Evolutionary conservation across 1,284 basidiomycete species (phyloP), one percentile per base, ranked within the genome.

Genomic region (Ganoderma boninense): DNA sequence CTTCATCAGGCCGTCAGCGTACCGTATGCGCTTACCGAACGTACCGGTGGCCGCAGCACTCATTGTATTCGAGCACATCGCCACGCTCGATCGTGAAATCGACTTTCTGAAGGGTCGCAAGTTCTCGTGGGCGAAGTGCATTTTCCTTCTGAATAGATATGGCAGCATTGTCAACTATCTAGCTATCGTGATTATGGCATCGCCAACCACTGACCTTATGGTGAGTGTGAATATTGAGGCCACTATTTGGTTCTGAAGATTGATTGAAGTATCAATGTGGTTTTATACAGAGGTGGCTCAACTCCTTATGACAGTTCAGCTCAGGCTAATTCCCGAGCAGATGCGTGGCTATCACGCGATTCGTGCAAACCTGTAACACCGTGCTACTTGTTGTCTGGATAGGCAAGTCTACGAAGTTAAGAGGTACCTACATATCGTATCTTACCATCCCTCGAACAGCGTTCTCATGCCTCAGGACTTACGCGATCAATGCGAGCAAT

Each of bases 141-240:
- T 62, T 13, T 62, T 32, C 62, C 62, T 62, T 11, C 16, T 44
- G 43, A 62, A 62, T 43, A 62, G 62, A 46, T 62, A 62, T 46
- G 42, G n/a, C 7, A 16, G n/a, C 18, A 23, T 46, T 14, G 14
- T 62, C 3, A 26, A 62, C 42, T 43, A 4, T 44, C 18, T 43
- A 2, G n/a, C 26, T 4, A 20, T 46, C 43, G 14, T 26, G 4
- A 26, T 32, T 16, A 57, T 57, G 16, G 23, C 56, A 35, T 35
- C 20, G 32, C 56, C 56, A 8, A 35, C 29, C 14, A 18, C 26
- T 2, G 56, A 57, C 18, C 32, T 20, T 35, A 35, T n/a, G 18
- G 56, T 57, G 56, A 57, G 56, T 57, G 29, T 57, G 29, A 57
- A 29, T 35, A 16, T 32, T 32, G 26, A 20, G 3, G 16, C 35